These are phyloP conservation scores for Hemileccinum rubropunctum DNA, from an alignment of 768 basidiomycete genomes.

Conservation along the genomic window DNA sequence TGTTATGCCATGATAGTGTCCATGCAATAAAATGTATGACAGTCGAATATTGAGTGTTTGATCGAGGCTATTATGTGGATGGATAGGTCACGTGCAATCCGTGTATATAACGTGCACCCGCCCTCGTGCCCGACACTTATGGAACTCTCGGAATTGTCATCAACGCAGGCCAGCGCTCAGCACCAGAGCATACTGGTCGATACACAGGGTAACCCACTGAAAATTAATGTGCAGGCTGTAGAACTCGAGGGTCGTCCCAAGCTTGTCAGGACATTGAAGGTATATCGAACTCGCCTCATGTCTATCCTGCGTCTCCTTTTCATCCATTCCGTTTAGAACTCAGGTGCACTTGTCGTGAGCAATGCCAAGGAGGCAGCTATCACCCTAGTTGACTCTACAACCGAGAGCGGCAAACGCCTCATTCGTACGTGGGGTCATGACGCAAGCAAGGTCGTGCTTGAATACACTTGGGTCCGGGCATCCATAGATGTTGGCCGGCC, in stretches of 20 bases:
- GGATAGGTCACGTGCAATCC: slow-evolving; percentile 15
- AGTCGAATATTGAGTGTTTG: too few relatives aligned
- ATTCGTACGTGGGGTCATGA: slow-evolving; percentile 59
- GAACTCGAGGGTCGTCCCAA: slow-evolving; percentile 49
- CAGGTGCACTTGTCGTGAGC: slow-evolving; percentile 52
- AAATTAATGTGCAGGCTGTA: slow-evolving; percentile 56
- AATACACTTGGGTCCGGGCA: slow-evolving; percentile 50
- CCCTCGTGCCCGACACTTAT: not conserved
- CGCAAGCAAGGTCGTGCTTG: slow-evolving; percentile 45
- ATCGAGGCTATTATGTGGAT: too few relatives aligned
- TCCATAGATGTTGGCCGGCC: slow-evolving; percentile 43
- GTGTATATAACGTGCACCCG: not conserved
- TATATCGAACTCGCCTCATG: slow-evolving; percentile 21
- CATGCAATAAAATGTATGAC: slow-evolving; percentile 34
- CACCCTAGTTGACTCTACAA: slow-evolving; percentile 56
- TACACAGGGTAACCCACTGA: slow-evolving; percentile 40
- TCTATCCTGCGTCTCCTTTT: not conserved
- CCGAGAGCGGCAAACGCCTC: slow-evolving; percentile 52
- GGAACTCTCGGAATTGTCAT: slow-evolving; percentile 20
- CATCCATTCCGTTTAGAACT: slow-evolving; percentile 38
- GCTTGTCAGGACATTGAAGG: slow-evolving; percentile 50
- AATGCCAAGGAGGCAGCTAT: slow-evolving; percentile 52
- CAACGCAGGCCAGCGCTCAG: slow-evolving; percentile 12
- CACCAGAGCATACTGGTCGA: slow-evolving; percentile 37
- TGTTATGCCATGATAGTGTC: slow-evolving; percentile 35